Evolutionary conservation across 495 filamentous ascomycete species (phyloP), one percentile per base, ranked within the genome.

Genomic region (Lasiosphaeria miniovina): DNA sequence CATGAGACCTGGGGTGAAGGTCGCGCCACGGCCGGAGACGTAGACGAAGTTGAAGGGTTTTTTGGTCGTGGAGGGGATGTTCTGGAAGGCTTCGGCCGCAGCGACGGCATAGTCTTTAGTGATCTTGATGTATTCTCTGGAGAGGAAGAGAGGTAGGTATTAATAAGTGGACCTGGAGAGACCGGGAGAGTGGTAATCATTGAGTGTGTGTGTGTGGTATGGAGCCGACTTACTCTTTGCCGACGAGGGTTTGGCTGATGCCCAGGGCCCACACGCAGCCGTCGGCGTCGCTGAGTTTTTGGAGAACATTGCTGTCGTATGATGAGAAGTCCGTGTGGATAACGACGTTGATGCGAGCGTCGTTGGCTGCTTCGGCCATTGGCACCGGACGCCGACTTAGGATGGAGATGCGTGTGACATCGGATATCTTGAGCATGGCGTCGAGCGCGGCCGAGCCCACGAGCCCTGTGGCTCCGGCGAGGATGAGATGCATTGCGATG

Each of bases 221-320:
- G 35, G 41, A n/a, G 34, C n/a, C 6, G 31, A 72, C 81, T 49
- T 69, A 88, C 86, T 82, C 78, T 61, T 85, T 84, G 55, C 65
- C 68, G 32, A 90, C 87, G 36, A 79, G 67, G 9, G 67, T 82
- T 35, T 83, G 77, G 58, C 80, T 83, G 33, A 84, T 83, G 9
- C 88, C 88, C 57, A 85, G 71, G 7, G 88, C 88, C 88, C 88
- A 91, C 0, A 91, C 85, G 55, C 82, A 86, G 0, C 84, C 88
- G 6, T 80, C 75, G 0, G 86, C 88, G n/a, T 80, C 88, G 59
- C 79, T 80, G 0, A 91, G 70, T 63, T 87, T 73, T 12, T 80
- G 76, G 3, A 90, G 71, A 0, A 90, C 51, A 3, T 78, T 75
- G 0, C 66, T 61, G 12, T 79, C 73, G 65, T 89, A 90, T 6